Percentiles rank a stretch among this genome's conserved stretches.
These are phyloP conservation scores for Calamus simplicifolius DNA, from an alignment of 176 grass and related monocot species.

Conservation along the genomic window DNA sequence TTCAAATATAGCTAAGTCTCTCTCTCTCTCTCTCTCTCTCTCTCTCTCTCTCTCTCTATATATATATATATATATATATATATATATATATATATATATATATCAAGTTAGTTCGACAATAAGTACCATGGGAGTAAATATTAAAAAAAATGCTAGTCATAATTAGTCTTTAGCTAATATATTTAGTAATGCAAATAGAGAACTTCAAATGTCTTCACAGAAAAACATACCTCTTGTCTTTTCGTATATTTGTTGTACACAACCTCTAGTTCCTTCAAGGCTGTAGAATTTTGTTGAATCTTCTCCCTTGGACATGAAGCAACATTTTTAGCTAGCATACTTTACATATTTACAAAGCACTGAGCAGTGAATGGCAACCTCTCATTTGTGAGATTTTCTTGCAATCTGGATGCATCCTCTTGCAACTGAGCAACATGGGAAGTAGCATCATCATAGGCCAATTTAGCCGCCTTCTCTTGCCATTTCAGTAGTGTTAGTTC, in stretches of 20 bases:
- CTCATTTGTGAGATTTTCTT: conserved; percentile 47
- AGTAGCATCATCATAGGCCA: conserved; percentile 72
- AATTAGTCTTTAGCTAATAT: no score
- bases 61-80: no score
- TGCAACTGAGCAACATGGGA: conserved; percentile 49
- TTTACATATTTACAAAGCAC: background rate
- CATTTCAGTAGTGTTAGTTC: conserved; percentile 86
- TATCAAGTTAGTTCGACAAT: no score
- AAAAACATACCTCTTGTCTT: conserved; percentile 65
- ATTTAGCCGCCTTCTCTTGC: conserved; percentile 75
- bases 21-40: no score
- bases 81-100: no score
- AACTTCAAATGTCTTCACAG: background rate
- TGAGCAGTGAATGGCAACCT: conserved; percentile 37
- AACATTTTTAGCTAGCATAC: conserved; percentile 18
- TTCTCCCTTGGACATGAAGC: conserved; percentile 51
- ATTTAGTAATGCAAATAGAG: background rate
- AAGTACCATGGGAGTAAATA: no score
- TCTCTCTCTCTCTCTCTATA: no score
- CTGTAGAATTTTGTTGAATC: conserved; percentile 46
- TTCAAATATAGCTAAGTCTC: no score
- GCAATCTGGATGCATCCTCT: conserved; percentile 52
- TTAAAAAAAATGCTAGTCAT: no score
- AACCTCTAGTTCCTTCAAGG: conserved; percentile 61
- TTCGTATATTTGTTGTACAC: conserved; percentile 68